Evolutionary conservation across 805 yeast genomes (phyloP).

Genomic region (Wickerhamiella brachini): DNA sequence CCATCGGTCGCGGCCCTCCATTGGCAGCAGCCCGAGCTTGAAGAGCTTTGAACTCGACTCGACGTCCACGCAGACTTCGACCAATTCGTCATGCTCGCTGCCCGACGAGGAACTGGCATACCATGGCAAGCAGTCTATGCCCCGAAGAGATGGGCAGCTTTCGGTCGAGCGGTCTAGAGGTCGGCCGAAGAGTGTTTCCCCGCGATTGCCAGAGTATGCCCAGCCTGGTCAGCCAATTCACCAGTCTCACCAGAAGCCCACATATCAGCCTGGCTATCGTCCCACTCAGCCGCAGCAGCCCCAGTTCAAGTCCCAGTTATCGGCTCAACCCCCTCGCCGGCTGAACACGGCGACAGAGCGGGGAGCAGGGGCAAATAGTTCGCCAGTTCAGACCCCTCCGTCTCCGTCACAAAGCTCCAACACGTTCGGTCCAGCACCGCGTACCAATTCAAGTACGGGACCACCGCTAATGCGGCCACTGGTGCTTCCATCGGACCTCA

Average conservation of each 20-base stretch:
- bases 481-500: background rate
- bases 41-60: constrained; percentile 9
- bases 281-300: no score
- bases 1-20: constrained; percentile 7
- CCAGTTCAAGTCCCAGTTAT: background rate
- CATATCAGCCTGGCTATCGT: no score
- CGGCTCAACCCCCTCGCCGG: background rate
- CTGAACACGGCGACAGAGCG: background rate
- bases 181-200: background rate
- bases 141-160: background rate
- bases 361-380: background rate
- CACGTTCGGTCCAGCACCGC: no score
- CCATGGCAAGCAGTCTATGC: background rate
- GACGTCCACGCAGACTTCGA: constrained; percentile 9
- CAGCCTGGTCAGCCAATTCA: background rate
- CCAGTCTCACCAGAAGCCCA: no score
- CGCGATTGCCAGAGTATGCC: background rate
- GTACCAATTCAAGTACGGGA: background rate
- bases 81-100: constrained; percentile 4
- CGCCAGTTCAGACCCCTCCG: background rate
- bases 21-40: constrained; percentile 4
- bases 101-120: constrained; percentile 2
- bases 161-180: background rate
- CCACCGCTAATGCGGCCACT: background rate
- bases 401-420: background rate